phyloP scores from a whole-genome alignment of 2,329 filamentous ascomycete species.

The Fusarium hostae region DNA sequence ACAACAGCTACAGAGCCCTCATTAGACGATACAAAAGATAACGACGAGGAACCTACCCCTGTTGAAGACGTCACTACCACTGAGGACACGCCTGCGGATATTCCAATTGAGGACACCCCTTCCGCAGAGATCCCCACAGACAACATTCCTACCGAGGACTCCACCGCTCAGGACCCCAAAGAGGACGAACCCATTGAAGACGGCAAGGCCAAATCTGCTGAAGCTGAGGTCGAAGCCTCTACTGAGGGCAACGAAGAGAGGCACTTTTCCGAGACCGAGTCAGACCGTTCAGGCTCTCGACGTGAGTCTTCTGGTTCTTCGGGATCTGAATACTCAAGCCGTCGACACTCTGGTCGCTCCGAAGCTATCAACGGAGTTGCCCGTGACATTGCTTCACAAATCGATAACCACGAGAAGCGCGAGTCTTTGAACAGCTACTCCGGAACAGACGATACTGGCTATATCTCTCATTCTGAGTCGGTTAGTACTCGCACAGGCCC shows the following conservation, averaged over 20 bases:
- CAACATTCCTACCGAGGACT: constrained; percentile 12
- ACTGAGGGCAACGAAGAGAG: constrained; percentile 15
- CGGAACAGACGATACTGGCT: constrained; percentile 39
- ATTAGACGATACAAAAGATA: constrained; percentile 22
- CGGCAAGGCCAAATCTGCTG: constrained; percentile 11
- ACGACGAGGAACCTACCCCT: constrained; percentile 15
- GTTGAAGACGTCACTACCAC: constrained; percentile 16
- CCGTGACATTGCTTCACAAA: constrained; percentile 60
- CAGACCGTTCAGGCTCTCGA: constrained; percentile 33
- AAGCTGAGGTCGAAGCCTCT: constrained; percentile 18
- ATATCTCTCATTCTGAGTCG: constrained; percentile 42
- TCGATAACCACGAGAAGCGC: constrained; percentile 51
- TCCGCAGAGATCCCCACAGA: constrained; percentile 16
- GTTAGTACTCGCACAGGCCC: constrained; percentile 40
- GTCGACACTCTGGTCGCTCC: constrained; percentile 57
- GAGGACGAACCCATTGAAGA: constrained; percentile 15
- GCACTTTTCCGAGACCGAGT: constrained; percentile 29
- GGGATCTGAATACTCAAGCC: constrained; percentile 38
- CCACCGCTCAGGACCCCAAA: constrained; percentile 10
- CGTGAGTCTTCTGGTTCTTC: constrained; percentile 42
- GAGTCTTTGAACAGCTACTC: constrained; percentile 42
- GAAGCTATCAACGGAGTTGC: constrained; percentile 66
- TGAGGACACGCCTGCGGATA: constrained; percentile 20
- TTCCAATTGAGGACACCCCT: constrained; percentile 13
- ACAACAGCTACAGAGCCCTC: neutral